These are phyloP conservation scores for Trametes villosa DNA, from an alignment of 768 basidiomycete genomes.

Conservation along the genomic window DNA sequence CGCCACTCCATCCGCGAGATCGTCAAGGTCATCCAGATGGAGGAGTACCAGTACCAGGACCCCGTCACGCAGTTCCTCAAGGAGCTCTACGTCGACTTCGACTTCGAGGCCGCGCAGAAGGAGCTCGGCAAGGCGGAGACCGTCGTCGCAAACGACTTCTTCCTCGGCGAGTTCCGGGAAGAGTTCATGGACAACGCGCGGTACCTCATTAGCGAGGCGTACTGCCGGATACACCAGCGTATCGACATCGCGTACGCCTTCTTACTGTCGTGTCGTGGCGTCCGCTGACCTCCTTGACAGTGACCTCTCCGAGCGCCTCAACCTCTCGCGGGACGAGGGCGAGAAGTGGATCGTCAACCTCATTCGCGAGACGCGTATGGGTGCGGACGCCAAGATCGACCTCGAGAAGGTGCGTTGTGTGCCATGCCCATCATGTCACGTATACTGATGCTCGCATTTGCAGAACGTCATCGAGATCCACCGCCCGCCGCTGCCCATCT, in stretches of 20 bases:
- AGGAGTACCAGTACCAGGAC: slow-evolving; percentile 95
- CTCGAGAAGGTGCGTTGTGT: slow-evolving; percentile 76
- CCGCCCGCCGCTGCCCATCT: slow-evolving; percentile 85
- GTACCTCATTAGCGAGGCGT: slow-evolving; percentile 95
- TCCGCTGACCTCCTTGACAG: slow-evolving; percentile 42
- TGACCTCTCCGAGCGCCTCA: slow-evolving; percentile 91
- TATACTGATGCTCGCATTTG: slow-evolving; percentile 21
- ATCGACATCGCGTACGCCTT: slow-evolving; percentile 78
- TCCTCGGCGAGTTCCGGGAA: slow-evolving; percentile 86
- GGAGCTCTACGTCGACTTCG: slow-evolving; percentile 93
- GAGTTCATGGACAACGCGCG: slow-evolving; percentile 97
- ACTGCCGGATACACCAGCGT: slow-evolving; percentile 94
- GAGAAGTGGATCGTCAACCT: slow-evolving; percentile 99
- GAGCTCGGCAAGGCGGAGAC: slow-evolving; percentile 77
- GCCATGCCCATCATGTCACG: neutral
- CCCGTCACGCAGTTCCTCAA: slow-evolving; percentile 92
- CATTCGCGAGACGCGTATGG: slow-evolving; percentile 96
- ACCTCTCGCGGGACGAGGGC: slow-evolving; percentile 92
- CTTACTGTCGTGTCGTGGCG: too few relatives aligned
- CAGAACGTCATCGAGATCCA: slow-evolving; percentile 97
- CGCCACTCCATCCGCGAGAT: slow-evolving; percentile 89
- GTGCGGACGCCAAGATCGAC: slow-evolving; percentile 96
- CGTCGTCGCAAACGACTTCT: slow-evolving; percentile 92
- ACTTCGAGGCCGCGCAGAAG: slow-evolving; percentile 93
- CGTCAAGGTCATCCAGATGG: slow-evolving; percentile 91